Conservation (phyloP, 2,329 filamentous ascomycete genomes). For the Cladosporium velox region DNA sequence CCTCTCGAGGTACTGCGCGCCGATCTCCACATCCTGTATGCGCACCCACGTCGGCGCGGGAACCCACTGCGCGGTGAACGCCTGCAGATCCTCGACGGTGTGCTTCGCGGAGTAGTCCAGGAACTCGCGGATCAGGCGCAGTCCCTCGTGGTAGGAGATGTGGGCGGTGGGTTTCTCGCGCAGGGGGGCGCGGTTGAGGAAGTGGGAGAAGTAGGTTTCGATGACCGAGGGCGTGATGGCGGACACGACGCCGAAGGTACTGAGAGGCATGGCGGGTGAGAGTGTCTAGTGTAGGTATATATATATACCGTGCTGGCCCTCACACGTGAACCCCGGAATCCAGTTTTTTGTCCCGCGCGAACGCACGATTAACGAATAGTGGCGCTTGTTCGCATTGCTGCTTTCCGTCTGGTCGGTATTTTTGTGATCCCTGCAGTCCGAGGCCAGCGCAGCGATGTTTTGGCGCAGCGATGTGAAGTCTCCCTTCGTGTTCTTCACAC, state of each 20-base stretch:
- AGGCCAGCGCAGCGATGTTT: neutral
- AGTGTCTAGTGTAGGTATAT: neutral
- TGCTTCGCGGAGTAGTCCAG: slow-evolving; percentile 82
- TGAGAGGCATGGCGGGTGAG: slow-evolving; percentile 59
- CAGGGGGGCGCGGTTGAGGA: slow-evolving; percentile 74
- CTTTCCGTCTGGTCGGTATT: slow-evolving; percentile 11
- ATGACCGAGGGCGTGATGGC: slow-evolving; percentile 87
- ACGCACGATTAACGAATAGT: slow-evolving; percentile 14
- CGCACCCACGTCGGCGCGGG: slow-evolving; percentile 87
- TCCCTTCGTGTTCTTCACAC: neutral
- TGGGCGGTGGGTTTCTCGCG: slow-evolving; percentile 82
- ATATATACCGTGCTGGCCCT: slow-evolving; percentile 5
- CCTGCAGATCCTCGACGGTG: slow-evolving; percentile 89
- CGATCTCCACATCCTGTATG: slow-evolving; percentile 68
- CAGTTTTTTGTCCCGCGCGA: slow-evolving; percentile 7
- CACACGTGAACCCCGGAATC: slow-evolving; percentile 15
- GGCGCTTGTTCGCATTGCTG: slow-evolving; percentile 12
- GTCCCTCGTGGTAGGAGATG: slow-evolving; percentile 90
- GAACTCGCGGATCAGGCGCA: slow-evolving; percentile 84
- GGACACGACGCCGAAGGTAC: slow-evolving; percentile 77
- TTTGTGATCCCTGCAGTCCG: neutral
- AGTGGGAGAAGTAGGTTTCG: slow-evolving; percentile 86
- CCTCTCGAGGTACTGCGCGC: slow-evolving; percentile 62
- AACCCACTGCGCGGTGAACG: slow-evolving; percentile 89
- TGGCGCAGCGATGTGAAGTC: neutral